Percentiles rank a stretch among this genome's conserved stretches.
phyloP scores from a whole-genome alignment of 164 flowering plant genomes.

The Cinnamomum micranthum region DNA sequence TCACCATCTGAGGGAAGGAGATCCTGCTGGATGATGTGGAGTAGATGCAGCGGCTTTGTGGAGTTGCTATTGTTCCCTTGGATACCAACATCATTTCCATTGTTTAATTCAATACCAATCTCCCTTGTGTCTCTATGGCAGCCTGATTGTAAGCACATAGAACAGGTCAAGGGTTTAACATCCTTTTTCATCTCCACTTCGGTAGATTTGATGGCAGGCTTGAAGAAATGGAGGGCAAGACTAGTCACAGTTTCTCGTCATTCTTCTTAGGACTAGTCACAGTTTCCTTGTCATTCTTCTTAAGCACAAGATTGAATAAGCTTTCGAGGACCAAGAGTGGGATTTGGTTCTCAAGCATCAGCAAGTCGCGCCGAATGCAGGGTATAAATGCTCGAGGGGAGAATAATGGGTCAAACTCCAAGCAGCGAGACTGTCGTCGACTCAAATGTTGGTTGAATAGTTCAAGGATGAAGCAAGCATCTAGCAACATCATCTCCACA shows the following conservation, averaged over 20 bases:
- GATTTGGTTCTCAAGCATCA: constrained; percentile 72
- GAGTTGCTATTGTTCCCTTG: too few species aligned
- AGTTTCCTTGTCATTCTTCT: too few species aligned
- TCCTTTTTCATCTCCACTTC: too few species aligned
- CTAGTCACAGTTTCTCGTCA: background rate
- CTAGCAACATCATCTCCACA: constrained; percentile 68
- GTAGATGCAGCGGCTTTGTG: background rate
- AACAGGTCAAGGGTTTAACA: too few species aligned
- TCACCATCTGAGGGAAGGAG: background rate
- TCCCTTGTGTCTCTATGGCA: too few species aligned
- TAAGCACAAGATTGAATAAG: constrained; percentile 20
- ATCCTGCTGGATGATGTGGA: background rate
- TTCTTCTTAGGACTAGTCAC: too few species aligned
- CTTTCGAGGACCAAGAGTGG: constrained; percentile 54
- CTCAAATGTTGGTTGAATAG: constrained; percentile 58
- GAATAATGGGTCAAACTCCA: constrained; percentile 44
- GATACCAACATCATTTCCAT: too few species aligned
- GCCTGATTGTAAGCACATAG: too few species aligned
- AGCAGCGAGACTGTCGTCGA: constrained; percentile 42
- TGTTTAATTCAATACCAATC: too few species aligned
- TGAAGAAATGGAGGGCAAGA: constrained; percentile 5
- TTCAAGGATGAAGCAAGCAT: constrained; percentile 17
- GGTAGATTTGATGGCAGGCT: background rate
- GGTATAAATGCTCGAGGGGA: constrained; percentile 47
- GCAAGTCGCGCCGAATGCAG: constrained; percentile 57